phyloP scores from a whole-genome alignment of 2,329 filamentous ascomycete species.

The Sclerotinia nivalis region DNA sequence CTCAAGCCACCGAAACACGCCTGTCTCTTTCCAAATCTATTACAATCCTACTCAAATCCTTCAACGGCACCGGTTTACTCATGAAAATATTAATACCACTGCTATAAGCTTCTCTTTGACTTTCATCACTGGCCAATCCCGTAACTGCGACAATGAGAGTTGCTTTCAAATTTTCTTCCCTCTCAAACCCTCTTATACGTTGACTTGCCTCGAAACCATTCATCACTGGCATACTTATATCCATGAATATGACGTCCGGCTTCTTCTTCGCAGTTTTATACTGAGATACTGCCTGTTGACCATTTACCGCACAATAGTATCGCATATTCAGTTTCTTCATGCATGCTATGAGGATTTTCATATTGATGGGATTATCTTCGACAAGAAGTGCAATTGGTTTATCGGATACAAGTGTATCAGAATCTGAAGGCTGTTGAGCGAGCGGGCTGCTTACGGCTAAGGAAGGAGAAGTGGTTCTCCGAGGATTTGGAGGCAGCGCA shows the following conservation, averaged over 20 bases:
- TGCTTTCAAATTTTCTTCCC: slow-evolving; percentile 5
- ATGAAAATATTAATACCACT: slow-evolving; percentile 55
- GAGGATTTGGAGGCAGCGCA: not conserved
- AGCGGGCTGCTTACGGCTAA: too few relatives aligned
- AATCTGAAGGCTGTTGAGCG: not conserved
- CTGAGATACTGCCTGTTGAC: slow-evolving; percentile 20
- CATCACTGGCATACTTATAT: slow-evolving; percentile 56
- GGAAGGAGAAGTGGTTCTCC: not conserved
- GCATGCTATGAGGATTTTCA: slow-evolving; percentile 36
- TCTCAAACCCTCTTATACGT: slow-evolving; percentile 24
- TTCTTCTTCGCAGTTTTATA: slow-evolving; percentile 15
- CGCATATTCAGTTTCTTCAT: slow-evolving; percentile 28
- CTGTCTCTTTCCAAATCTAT: not conserved
- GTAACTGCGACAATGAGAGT: slow-evolving; percentile 53
- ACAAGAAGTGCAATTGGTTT: slow-evolving; percentile 33
- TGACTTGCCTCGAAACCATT: slow-evolving; percentile 44
- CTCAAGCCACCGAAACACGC: not conserved
- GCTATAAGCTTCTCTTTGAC: slow-evolving; percentile 49
- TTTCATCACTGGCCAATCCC: slow-evolving; percentile 49
- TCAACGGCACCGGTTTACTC: slow-evolving; percentile 48
- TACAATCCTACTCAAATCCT: slow-evolving; percentile 7
- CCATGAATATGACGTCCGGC: slow-evolving; percentile 49
- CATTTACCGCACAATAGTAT: slow-evolving; percentile 37
- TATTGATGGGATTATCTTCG: slow-evolving; percentile 45
- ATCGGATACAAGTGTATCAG: not conserved